Evolutionary conservation across 1,139 yeast species (phyloP).

Genomic region (Kluyveromyces marxianus): DNA sequence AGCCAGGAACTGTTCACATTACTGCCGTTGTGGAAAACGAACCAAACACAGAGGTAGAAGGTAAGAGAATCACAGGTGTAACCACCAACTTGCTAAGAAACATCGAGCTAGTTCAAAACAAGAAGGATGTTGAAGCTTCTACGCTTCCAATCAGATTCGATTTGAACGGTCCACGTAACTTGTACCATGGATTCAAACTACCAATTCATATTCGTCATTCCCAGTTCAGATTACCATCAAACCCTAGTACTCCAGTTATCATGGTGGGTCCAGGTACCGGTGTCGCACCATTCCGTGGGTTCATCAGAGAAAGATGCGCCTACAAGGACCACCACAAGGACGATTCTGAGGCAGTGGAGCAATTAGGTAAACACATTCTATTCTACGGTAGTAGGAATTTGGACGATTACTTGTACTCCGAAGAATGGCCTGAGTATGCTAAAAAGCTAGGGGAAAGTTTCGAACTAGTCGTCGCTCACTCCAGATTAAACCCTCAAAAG

Average conservation of each 20-base stretch:
- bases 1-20: constrained; percentile 66
- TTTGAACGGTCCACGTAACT: constrained; percentile 72
- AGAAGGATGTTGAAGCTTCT: constrained; percentile 29
- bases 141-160: constrained; percentile 51
- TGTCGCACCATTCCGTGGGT: constrained; percentile 95
- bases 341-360: constrained; percentile 35
- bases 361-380: constrained; percentile 63
- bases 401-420: constrained; percentile 75
- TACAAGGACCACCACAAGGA: constrained; percentile 35
- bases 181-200: constrained; percentile 48
- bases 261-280: constrained; percentile 99
- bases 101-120: constrained; percentile 58
- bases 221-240: constrained; percentile 88
- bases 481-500: constrained; percentile 52
- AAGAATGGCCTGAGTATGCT: constrained; percentile 77
- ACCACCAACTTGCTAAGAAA: constrained; percentile 82
- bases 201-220: constrained; percentile 95
- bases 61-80: constrained; percentile 50
- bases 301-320: constrained; percentile 72
- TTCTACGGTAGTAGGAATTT: constrained; percentile 81
- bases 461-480: constrained; percentile 76
- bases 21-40: constrained; percentile 83
- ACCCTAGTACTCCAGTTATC: constrained; percentile 75
- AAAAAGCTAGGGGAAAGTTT: constrained; percentile 57
- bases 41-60: constrained; percentile 35